Base-by-base conservation (phyloP, 805 yeast species). In the Saturnispora besseyi region DNA sequence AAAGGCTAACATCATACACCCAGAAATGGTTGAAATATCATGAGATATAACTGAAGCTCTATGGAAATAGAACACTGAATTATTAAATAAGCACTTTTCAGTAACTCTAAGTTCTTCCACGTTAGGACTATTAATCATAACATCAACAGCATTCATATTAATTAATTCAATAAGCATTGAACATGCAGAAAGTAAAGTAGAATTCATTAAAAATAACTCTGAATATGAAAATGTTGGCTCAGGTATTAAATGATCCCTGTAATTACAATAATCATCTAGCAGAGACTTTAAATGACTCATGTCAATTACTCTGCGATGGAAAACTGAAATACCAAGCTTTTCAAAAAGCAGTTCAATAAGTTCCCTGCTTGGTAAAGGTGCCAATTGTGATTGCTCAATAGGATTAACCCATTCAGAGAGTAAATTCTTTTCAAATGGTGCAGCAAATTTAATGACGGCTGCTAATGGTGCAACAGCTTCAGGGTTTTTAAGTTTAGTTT, bases 1-100 rank as follows among this genome's bases (percentile, higher is more conserved):
- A 3, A 65, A 52, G 1, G 74, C 62, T 43, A 82, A 60, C 24
- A 81, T 56, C 24, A 83, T 53, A 9, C 80, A 63, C 0, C 77
- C 85, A 57, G 73, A 79, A 13, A 80, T 62, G 3, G 81, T 72
- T 37, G 64, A 64, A 0, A 76, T 46, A 10, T 82, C 83, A 52
- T 77, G 82, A 55, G 77, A 73, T 33, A 73, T 58, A 2, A 76
- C 65, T 5, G 74, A 62, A 7, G 79, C 60, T 52, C 77, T 69
- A 55, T 77, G 79, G 55, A 74, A 82, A 58, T 77, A 82, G 57
- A 63, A 76, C 24, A 80, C 59, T 0, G 81, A 63, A 55, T 74
- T 74, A 13, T 61, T 57, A 6, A 69, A 57, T 51, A 68, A 61
- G 3, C 56, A 48, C n/a, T 58, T 55, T 48, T 68, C 72, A 3